A percentile compares a stretch with the other conserved stretches of the same genome.
These are phyloP conservation scores for Nitzschia sp. DNA, from an alignment of 108 stramenopile species.

Conservation along the genomic window DNA sequence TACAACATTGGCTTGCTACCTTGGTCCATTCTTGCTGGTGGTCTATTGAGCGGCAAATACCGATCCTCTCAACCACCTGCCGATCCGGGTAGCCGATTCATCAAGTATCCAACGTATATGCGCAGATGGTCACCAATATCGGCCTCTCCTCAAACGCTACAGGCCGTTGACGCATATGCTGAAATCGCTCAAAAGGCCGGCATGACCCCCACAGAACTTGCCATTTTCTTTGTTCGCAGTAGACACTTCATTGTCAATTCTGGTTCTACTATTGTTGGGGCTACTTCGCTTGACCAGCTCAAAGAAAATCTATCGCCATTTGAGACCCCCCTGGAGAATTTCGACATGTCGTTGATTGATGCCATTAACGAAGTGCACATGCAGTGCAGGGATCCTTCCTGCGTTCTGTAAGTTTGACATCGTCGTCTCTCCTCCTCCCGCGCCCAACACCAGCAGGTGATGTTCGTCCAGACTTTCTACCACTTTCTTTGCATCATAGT, in stretches of 20 bases:
- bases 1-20: constrained; percentile 86
- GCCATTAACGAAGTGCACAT: neutral
- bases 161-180: constrained; percentile 68
- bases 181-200: constrained; percentile 60
- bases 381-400: neutral
- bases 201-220: constrained; percentile 75
- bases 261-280: constrained; percentile 88
- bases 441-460: too few species aligned
- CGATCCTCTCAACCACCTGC: constrained; percentile 26
- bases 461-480: too few species aligned
- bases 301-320: constrained; percentile 51
- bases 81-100: constrained; percentile 44
- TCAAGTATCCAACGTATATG: constrained; percentile 87
- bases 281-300: constrained; percentile 82
- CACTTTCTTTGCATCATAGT: too few species aligned
- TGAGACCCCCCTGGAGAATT: neutral
- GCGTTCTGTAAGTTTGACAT: neutral
- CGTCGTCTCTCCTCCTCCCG: too few species aligned
- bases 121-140: constrained; percentile 60
- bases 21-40: constrained; percentile 89
- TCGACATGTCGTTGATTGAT: neutral
- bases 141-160: constrained; percentile 43
- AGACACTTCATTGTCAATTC: constrained; percentile 85
- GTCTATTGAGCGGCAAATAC: constrained; percentile 83
- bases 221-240: constrained; percentile 61